Evolutionary conservation across 768 basidiomycete genomes (phyloP), one percentile per base, ranked within the genome.

Genomic region (Phallus indusiatus): DNA sequence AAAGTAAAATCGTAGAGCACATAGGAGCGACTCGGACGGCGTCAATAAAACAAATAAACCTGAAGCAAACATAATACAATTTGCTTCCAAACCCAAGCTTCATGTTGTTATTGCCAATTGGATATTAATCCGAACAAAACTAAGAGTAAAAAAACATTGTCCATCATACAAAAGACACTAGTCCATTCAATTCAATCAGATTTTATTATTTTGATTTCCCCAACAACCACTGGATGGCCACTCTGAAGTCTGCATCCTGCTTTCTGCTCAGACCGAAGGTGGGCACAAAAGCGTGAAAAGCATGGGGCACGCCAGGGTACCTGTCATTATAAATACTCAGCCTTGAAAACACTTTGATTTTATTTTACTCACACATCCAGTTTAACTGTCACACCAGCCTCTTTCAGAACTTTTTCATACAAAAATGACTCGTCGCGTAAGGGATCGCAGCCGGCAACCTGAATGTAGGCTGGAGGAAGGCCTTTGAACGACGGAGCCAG

Each of bases 381-480:
- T 51, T 60, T 66, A 5, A 63, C 64, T 47, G 53, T 24, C 1
- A 67, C 67, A 0, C 67, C 65, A 3, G 60, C 59, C 37, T 68
- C 65, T 10, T 63, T 56, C 16, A 69, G 61, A 6, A 64, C 36
- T 28, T 63, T 55, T 37, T 62, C 68, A 53, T 68, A 70, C 4
- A 68, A 54, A 12, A 67, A 33, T 5, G 62, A 67, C 36, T 71
- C 70, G 49, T 71, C 70, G 36, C 69, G 63, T 20, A 69, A 48
- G 9, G 65, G 63, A 49, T 71, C 70, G n/a, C 59, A 46, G 5
- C 67, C 67, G 47, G 59, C 55, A 21, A 64, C 61, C 36, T 68
- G 68, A 17, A 69, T 61, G 53, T 62, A 68, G 18, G 62, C 62
- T 7, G 66, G 66, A 0, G 69, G 62, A 10, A 71, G 57, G 12